Evolutionary conservation across 192 early-diverging fungal species (phyloP).

Genomic region (Funneliformis geosporum): DNA sequence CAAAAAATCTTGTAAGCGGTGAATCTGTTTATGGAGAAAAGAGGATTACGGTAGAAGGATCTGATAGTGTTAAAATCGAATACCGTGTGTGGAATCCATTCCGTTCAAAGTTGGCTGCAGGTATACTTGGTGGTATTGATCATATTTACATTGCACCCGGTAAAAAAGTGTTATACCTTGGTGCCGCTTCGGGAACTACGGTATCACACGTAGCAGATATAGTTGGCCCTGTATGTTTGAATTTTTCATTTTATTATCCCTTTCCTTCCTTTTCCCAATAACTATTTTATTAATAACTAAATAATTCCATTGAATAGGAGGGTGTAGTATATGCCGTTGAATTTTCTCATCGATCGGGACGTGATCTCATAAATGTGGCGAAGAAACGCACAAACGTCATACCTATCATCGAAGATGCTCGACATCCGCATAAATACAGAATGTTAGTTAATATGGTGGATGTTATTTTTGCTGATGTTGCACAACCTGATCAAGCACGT

Average conservation of each 20-base stretch:
- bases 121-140: conserved; percentile 95
- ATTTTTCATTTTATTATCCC: conserved; percentile 2
- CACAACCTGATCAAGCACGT: conserved; percentile 99
- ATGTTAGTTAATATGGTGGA: conserved; percentile 99
- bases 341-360: conserved; percentile 98
- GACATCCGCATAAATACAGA: conserved; percentile 99
- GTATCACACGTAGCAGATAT: conserved; percentile 98
- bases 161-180: conserved; percentile 97
- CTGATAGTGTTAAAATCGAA: conserved; percentile 94
- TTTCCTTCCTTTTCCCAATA: not conserved
- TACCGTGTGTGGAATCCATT: conserved; percentile 99
- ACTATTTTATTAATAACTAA: too few relatives aligned
- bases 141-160: conserved; percentile 93
- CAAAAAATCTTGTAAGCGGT: conserved; percentile 98
- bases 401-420: conserved; percentile 99
- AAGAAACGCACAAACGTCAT: conserved; percentile 99
- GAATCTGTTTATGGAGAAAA: conserved; percentile 99
- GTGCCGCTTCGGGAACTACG: conserved; percentile 91
- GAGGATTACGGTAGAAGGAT: conserved; percentile 93
- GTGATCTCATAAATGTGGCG: conserved; percentile 99
- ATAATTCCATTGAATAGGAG: conserved; percentile 46
- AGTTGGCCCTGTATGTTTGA: conserved; percentile 76
- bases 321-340: conserved; percentile 99
- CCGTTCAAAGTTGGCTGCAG: conserved; percentile 98
- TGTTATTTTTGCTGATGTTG: conserved; percentile 99